Evolutionary conservation across 192 early-diverging fungal species (phyloP).

Genomic region (Umbelopsis ramanniana): DNA sequence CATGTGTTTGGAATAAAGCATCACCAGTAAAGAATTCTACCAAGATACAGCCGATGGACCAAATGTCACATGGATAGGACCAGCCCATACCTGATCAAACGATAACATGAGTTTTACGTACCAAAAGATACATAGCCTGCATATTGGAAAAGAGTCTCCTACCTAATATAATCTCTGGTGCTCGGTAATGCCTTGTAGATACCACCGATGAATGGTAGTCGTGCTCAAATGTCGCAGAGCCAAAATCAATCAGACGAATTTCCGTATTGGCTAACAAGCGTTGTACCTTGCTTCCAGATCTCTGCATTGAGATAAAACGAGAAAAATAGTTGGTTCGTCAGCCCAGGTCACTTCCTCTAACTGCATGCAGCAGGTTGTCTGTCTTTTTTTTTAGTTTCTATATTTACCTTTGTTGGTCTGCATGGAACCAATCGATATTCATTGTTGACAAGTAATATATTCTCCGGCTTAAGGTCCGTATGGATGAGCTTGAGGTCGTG

Average conservation of each 20-base stretch:
- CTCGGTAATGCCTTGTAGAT: slow-evolving; percentile 94
- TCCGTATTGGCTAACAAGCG: slow-evolving; percentile 71
- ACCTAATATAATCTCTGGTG: slow-evolving; percentile 95
- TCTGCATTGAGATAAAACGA: slow-evolving; percentile 33
- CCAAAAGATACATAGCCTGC: too few relatives aligned
- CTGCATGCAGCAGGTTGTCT: too few relatives aligned
- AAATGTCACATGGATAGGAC: slow-evolving; percentile 98
- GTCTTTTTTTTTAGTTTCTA: neutral
- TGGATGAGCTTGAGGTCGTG: slow-evolving; percentile 89
- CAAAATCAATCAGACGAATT: slow-evolving; percentile 96
- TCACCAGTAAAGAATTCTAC: slow-evolving; percentile 94
- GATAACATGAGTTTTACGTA: neutral
- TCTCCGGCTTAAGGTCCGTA: slow-evolving; percentile 98
- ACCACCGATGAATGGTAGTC: slow-evolving; percentile 94
- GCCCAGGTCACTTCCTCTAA: neutral
- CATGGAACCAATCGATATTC: slow-evolving; percentile 58
- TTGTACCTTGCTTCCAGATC: slow-evolving; percentile 53
- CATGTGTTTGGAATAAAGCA: slow-evolving; percentile 97
- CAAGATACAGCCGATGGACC: slow-evolving; percentile 97
- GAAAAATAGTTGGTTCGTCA: neutral
- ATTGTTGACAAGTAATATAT: slow-evolving; percentile 80
- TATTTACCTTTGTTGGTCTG: slow-evolving; percentile 32
- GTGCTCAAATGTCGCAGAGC: slow-evolving; percentile 90
- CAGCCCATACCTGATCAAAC: slow-evolving; percentile 68
- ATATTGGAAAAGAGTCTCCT: neutral